Conservation (phyloP, 2,329 filamentous ascomycete species). For the Zelopaecilomyces penicillatus region DNA sequence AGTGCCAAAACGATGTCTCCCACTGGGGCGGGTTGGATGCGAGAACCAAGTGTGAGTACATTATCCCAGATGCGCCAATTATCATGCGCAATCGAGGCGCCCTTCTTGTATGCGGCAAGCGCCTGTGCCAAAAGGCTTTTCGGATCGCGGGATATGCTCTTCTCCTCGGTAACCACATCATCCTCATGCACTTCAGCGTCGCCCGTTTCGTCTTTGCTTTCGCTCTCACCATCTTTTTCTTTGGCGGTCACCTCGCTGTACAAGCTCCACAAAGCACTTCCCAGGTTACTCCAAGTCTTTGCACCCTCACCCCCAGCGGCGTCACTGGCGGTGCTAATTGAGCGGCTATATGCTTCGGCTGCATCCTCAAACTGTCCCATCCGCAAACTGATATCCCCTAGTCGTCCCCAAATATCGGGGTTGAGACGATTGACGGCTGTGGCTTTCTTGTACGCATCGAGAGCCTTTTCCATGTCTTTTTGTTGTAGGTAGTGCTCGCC, state of each 20-base stretch:
- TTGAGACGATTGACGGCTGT: slow-evolving; percentile 74
- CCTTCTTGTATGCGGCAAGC: slow-evolving; percentile 77
- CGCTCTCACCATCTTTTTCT: slow-evolving; percentile 17
- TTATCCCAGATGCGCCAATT: slow-evolving; percentile 97
- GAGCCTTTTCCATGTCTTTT: slow-evolving; percentile 60
- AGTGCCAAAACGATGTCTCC: slow-evolving; percentile 69
- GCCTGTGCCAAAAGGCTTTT: slow-evolving; percentile 62
- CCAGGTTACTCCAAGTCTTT: slow-evolving; percentile 90
- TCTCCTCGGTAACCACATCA: slow-evolving; percentile 15
- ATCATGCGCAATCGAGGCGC: slow-evolving; percentile 71
- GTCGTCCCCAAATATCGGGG: slow-evolving; percentile 76
- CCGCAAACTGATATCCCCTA: slow-evolving; percentile 81
- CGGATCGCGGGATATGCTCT: slow-evolving; percentile 34
- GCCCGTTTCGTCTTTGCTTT: slow-evolving; percentile 10
- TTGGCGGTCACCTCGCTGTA: slow-evolving; percentile 46
- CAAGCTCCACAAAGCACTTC: slow-evolving; percentile 67
- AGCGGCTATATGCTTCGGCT: slow-evolving; percentile 72
- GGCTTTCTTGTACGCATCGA: slow-evolving; percentile 69
- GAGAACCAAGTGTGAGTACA: slow-evolving; percentile 76
- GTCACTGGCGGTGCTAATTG: slow-evolving; percentile 56
- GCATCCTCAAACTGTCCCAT: slow-evolving; percentile 70
- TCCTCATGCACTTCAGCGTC: slow-evolving; percentile 10
- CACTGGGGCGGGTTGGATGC: slow-evolving; percentile 66
- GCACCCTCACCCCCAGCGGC: slow-evolving; percentile 76
- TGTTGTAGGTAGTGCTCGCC: slow-evolving; percentile 66